Evolutionary conservation across 352 stramenopile genomes (phyloP).

Genomic region (Albugo candida): DNA sequence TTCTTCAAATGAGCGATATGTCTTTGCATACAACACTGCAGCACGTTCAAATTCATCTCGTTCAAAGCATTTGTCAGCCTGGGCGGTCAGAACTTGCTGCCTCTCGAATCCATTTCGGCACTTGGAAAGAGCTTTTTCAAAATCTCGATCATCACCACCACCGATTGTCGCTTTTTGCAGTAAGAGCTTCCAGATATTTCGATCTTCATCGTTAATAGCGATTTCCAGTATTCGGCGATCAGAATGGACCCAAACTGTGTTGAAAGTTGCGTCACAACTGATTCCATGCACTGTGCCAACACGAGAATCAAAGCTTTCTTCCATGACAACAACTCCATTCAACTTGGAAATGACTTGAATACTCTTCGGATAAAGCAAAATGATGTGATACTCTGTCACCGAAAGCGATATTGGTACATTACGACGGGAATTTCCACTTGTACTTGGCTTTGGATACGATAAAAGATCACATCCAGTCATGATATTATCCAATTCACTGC

Average conservation of each 20-base stretch:
- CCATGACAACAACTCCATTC: slow-evolving; percentile 69
- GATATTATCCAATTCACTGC: slow-evolving; percentile 61
- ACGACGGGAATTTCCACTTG: slow-evolving; percentile 10
- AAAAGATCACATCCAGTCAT: slow-evolving; percentile 55
- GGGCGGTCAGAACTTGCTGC: slow-evolving; percentile 71
- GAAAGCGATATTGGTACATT: slow-evolving; percentile 63
- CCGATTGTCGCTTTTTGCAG: slow-evolving; percentile 67
- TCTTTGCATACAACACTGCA: slow-evolving; percentile 79
- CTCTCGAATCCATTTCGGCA: slow-evolving; percentile 66
- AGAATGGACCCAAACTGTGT: slow-evolving; percentile 71
- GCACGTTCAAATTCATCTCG: slow-evolving; percentile 68
- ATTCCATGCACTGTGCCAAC: slow-evolving; percentile 52
- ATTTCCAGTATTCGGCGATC: slow-evolving; percentile 63
- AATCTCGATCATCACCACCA: slow-evolving; percentile 51
- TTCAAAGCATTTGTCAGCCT: slow-evolving; percentile 83
- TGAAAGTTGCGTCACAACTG: slow-evolving; percentile 49
- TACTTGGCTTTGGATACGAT: slow-evolving; percentile 34
- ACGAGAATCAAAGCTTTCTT: slow-evolving; percentile 59
- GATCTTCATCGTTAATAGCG: slow-evolving; percentile 72
- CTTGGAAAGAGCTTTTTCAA: slow-evolving; percentile 73
- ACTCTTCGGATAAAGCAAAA: slow-evolving; percentile 66
- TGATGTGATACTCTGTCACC: slow-evolving; percentile 84
- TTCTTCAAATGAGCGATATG: slow-evolving; percentile 78
- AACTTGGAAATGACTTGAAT: slow-evolving; percentile 78
- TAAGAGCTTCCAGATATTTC: slow-evolving; percentile 84